Evolutionary conservation across 2,329 filamentous ascomycete genomes (phyloP), one percentile per base, ranked within the genome.

Genomic region (Atkinsonella hypoxylon): DNA sequence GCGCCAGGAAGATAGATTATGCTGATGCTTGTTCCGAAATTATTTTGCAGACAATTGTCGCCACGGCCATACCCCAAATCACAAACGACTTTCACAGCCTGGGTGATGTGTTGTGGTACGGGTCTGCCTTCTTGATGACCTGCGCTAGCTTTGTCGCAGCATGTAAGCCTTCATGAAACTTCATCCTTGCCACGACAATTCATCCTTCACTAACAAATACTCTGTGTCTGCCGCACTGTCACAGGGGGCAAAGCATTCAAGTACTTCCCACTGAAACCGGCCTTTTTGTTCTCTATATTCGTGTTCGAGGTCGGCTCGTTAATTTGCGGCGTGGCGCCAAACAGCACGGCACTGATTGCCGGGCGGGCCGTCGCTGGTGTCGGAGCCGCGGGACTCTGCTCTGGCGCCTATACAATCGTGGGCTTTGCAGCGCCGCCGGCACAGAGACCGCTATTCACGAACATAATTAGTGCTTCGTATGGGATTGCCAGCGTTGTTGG

Each of bases 91-190:
- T 79, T 59, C 64, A 75, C 47, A 75, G 76, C 47, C 64, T 81
- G 2, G 72, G 73, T 2, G 79, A 83, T 53, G 77, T 83, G 50
- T 78, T 77, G 46, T 83, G 80, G 80, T 83, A 83, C 61, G 78
- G 76, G 4, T 78, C 76, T 39, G 73, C 77, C 1, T 81, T 81
- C 59, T 76, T 82, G 68, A 65, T 83, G 56, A 81, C 79, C 15
- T 76, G 76, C 2, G 72, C 76, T 9, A 74, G 74, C 17, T 47
- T 50, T 18, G 62, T 39, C 36, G 36, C 36, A 38, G 36, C 36
- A n/a, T 38, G 36, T 38, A 38, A 38, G 36, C 36, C 36, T 15
- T 4, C 36, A 8, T 38, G 36, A 38, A 17, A 38, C 36, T 38
- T 12, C 15, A 8, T 60, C 58, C 42, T 3, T 42, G n/a, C 40